Evolutionary conservation across 306 rosid species (phyloP).

Genomic region (Dryas octopetala): DNA sequence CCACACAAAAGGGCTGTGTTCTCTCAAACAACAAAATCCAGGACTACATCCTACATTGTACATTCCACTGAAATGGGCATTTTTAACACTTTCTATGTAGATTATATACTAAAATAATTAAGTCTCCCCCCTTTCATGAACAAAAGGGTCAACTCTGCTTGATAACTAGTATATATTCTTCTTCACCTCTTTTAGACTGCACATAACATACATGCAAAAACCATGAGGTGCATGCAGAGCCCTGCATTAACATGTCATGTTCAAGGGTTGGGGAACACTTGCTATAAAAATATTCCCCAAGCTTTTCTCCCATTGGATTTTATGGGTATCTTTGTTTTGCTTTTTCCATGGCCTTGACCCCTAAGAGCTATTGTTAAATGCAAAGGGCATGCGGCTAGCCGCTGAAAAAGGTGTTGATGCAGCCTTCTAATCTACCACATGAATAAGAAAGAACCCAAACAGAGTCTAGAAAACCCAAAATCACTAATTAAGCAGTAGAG

Average conservation of each 20-base stretch:
- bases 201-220: not conserved
- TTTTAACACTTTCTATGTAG: too few relatives aligned
- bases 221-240: slow-evolving; percentile 8
- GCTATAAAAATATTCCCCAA: not conserved
- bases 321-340: too few relatives aligned
- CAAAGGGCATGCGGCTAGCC: too few relatives aligned
- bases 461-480: too few relatives aligned
- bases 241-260: slow-evolving; percentile 28
- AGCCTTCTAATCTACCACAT: too few relatives aligned
- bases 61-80: not conserved
- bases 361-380: too few relatives aligned
- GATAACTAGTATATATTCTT: not conserved
- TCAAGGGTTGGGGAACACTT: slow-evolving; percentile 16
- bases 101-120: not conserved
- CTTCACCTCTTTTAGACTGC: not conserved
- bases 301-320: too few relatives aligned
- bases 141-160: not conserved
- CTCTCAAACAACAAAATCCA: slow-evolving; percentile 9
- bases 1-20: not conserved
- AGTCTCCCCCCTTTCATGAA: slow-evolving; percentile 8
- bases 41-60: not conserved
- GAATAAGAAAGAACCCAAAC: too few relatives aligned
- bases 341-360: too few relatives aligned
- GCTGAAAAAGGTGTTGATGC: too few relatives aligned
- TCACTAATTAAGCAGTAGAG: too few relatives aligned